Percentiles rank a stretch among this genome's conserved stretches.
Evolutionary conservation across 2,329 filamentous ascomycete genomes (phyloP).

Genomic region (Arthrobotrys sinensis): DNA sequence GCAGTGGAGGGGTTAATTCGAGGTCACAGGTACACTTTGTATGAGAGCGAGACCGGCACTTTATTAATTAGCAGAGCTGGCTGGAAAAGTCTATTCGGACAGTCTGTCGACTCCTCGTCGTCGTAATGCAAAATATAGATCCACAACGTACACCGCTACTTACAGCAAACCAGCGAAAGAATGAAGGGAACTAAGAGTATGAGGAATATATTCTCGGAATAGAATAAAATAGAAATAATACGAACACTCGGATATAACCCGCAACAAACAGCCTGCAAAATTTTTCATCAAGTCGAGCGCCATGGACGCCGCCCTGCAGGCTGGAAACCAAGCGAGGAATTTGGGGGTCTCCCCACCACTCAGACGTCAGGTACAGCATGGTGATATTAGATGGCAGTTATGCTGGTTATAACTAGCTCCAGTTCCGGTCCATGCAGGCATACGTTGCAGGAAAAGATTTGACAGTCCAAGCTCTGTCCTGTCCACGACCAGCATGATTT

Average conservation of each 20-base stretch:
- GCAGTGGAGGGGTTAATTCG: slow-evolving; percentile 14
- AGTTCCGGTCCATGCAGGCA: slow-evolving; percentile 47
- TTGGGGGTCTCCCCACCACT: slow-evolving; percentile 31
- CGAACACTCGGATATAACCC: not conserved
- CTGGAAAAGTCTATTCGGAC: slow-evolving; percentile 11
- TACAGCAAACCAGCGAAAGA: no score
- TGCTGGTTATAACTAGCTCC: slow-evolving; percentile 6
- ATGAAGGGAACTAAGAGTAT: no score
- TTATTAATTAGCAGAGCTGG: no score
- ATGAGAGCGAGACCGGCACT: slow-evolving; percentile 24
- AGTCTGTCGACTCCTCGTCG: no score
- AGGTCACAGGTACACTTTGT: slow-evolving; percentile 11
- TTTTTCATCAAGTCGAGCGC: slow-evolving; percentile 15
- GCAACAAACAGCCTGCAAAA: slow-evolving; percentile 23
- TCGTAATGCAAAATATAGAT: not conserved
- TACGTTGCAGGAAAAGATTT: slow-evolving; percentile 58
- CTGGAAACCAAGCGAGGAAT: slow-evolving; percentile 56
- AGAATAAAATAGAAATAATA: not conserved
- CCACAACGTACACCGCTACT: not conserved
- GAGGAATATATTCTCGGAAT: not conserved
- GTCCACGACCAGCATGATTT: not conserved
- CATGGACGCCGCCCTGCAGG: slow-evolving; percentile 31
- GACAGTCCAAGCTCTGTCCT: slow-evolving; percentile 17
- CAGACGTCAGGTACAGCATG: slow-evolving; percentile 38
- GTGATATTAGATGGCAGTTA: not conserved